Evolutionary conservation across 108 stramenopile species (phyloP), one percentile per base, ranked within the genome.

Genomic region (Chaetoceros tenuissimus): DNA sequence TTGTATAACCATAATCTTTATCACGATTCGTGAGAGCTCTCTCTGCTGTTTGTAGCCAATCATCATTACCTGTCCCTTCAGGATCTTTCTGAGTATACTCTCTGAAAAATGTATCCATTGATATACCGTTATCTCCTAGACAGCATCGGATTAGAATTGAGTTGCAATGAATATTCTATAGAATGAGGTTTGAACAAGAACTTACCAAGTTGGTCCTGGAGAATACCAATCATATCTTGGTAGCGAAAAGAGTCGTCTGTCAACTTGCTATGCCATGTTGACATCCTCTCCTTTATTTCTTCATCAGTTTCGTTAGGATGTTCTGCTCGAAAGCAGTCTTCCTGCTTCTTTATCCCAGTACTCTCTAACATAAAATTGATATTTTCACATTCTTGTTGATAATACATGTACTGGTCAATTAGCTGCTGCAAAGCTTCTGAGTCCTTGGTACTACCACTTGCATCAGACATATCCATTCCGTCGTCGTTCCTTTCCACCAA

Each of bases 121-220:
- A 69, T 57, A n/a, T n/a, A n/a, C n/a, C n/a, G n/a, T n/a, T n/a
- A n/a, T n/a, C n/a, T n/a, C n/a, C n/a, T n/a, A n/a, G n/a, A n/a
- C n/a, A n/a, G n/a, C n/a, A n/a, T n/a, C n/a, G n/a, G n/a, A n/a
- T n/a, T n/a, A n/a, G n/a, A n/a, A n/a, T n/a, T n/a, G n/a, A n/a
- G n/a, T n/a, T n/a, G n/a, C n/a, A n/a, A n/a, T n/a, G n/a, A n/a
- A n/a, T n/a, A n/a, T n/a, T n/a, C n/a, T n/a, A n/a, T n/a, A n/a
- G n/a, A n/a, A n/a, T n/a, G n/a, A n/a, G n/a, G n/a, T n/a, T n/a
- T n/a, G n/a, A n/a, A n/a, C n/a, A n/a, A 10, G 34, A 10, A 40
- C 34, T 40, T 40, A 40, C 34, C 76, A 28, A 77, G 46, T 28
- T 69, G 72, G 40, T 70, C 64, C 26, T 69, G 67, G 25, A 77